Evolutionary conservation across 768 basidiomycete species (phyloP), one percentile per base, ranked within the genome.

Genomic region (Aureoboletus auriporus): DNA sequence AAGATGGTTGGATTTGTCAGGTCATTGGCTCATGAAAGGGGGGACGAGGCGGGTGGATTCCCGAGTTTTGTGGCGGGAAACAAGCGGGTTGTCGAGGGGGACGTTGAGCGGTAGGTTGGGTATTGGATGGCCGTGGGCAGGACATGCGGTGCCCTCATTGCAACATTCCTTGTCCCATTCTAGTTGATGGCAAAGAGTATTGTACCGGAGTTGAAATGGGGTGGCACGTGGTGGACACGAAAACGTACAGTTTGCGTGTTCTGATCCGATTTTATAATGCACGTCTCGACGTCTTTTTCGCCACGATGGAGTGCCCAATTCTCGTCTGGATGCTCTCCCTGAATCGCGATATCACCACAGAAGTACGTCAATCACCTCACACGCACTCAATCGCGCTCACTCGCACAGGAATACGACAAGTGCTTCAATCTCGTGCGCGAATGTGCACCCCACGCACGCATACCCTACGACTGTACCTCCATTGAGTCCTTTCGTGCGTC

Each of bases 241-340:
- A 63, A 57, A 49, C n/a, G 64, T 64, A 39, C 46, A 49, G 55
- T 52, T 64, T 50, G 51, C 59, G 53, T 40, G 56, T 59, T 50
- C 56, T 52, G 50, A 55, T 60, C 52, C 60, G 47, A 49, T 53
- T 59, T 57, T 67, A 67, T 65, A 60, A 62, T 67, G 33, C 33
- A 14, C 33, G 10, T 4, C 20, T 23, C 20, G 20, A 23, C 20
- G 10, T 13, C 33, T 33, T 33, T 33, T 14, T 33, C 12, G 33
- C 33, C 33, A 33, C 33, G 28, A 67, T 75, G 71, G 82, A 83
- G 48, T 82, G 79, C 61, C 83, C 84, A 10, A 80, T 89, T 52
- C 75, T 89, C 26, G 82, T 86, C 20, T 89, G 86, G 86, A 87
- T 88, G 83, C 69, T 89, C 43, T 84, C 83, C 5, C 67, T 87